phyloP scores from a whole-genome alignment of 2,329 filamentous ascomycete genomes.

The Lecanicillium sp. region DNA sequence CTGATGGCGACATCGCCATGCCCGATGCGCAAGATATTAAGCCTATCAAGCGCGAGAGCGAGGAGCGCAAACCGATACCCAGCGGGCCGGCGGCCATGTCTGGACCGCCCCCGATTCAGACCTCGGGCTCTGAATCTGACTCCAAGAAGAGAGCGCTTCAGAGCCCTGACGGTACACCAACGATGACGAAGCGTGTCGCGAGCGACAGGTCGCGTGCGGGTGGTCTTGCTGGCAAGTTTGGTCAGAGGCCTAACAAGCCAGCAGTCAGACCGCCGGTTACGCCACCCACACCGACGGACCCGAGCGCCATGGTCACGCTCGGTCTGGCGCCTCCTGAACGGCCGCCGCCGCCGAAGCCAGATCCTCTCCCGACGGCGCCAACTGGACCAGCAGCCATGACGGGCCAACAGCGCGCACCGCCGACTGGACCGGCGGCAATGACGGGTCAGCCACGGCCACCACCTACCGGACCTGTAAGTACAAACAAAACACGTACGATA shows the following conservation, averaged over 20 bases:
- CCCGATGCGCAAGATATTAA: not conserved
- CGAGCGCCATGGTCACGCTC: conserved; percentile 47
- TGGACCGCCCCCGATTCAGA: conserved; percentile 36
- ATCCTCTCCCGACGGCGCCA: conserved; percentile 5
- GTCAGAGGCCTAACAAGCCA: conserved; percentile 22
- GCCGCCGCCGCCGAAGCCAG: conserved; percentile 26
- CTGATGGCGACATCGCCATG: conserved; percentile 14
- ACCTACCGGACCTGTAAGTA: conserved; percentile 19
- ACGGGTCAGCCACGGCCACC: conserved; percentile 16
- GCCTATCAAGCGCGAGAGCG: not conserved
- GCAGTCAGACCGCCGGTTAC: conserved; percentile 22
- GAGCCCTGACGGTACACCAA: conserved; percentile 26
- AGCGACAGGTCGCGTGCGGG: conserved; percentile 24
- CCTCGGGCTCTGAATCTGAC: conserved; percentile 22
- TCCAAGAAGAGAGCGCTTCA: conserved; percentile 41
- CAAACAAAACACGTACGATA: too few species aligned
- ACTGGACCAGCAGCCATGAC: conserved; percentile 16
- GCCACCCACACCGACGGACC: conserved; percentile 38
- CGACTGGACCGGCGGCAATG: conserved; percentile 17
- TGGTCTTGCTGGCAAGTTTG: conserved; percentile 32
- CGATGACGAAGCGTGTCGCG: conserved; percentile 35
- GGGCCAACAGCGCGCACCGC: too few species aligned
- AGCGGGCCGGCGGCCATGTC: conserved; percentile 19
- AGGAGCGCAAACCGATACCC: conserved; percentile 3
- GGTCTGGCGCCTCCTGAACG: conserved; percentile 42